Percentiles rank a stretch among this genome's conserved stretches.
These are phyloP conservation scores for Botrytis cinerea DNA, from an alignment of 2,329 filamentous ascomycete species.

Conservation along the genomic window DNA sequence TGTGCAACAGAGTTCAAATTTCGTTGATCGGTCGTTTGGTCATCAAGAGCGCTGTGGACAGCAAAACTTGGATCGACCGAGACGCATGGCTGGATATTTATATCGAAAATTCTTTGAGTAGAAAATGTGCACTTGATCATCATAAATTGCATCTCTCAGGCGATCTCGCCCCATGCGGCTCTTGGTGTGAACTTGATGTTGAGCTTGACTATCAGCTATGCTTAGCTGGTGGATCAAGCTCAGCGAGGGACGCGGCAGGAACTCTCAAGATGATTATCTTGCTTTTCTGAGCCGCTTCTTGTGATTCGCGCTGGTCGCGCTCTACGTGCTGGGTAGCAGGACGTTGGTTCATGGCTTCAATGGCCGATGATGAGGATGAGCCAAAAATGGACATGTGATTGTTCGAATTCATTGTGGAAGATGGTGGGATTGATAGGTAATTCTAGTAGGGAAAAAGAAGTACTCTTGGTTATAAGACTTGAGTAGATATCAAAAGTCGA, in stretches of 20 bases:
- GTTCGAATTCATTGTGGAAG: neutral
- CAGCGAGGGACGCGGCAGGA: neutral
- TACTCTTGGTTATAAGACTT: neutral
- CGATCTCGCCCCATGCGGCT: neutral
- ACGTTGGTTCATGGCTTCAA: neutral
- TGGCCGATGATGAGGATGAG: neutral
- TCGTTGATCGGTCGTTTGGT: neutral
- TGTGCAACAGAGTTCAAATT: neutral
- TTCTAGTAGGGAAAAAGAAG: no score
- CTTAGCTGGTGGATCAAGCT: neutral
- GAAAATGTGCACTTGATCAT: neutral
- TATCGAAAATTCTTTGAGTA: neutral
- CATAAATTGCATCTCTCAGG: neutral
- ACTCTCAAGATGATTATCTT: neutral
- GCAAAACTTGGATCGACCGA: neutral
- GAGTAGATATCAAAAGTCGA: neutral
- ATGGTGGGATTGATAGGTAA: no score
- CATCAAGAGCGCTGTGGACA: neutral
- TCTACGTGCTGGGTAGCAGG: neutral
- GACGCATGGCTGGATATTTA: neutral
- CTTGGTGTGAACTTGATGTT: neutral
- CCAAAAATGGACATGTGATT: neutral
- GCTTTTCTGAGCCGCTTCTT: neutral
- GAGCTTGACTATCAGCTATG: neutral
- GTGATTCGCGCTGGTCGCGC: neutral